Base-by-base conservation (phyloP, 2,329 filamentous ascomycete species). In the Claviceps africana region DNA sequence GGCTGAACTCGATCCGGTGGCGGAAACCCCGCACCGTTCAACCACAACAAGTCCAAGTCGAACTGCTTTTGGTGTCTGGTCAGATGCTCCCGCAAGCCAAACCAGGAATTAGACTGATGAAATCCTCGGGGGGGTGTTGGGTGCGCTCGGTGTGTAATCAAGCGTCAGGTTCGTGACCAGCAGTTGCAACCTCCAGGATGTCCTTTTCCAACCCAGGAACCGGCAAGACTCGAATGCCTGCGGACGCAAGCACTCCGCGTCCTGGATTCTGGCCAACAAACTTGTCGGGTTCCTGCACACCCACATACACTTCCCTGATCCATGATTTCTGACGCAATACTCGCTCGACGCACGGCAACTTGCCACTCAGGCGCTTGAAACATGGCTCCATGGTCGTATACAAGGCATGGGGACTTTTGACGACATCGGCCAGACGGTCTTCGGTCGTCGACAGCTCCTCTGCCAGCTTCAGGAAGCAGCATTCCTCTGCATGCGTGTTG, bases 401-500 rank as follows among this genome's bases (percentile, higher is more conserved):
- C 13, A 98, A 76, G 10, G 63, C 68, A 53, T 71, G 67, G 15
- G 64, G 61, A 35, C 56, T 57, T 4, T 57, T 57, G 35, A 69
- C 64, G 19, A 58, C 54, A n/a, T 57, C 53, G 1, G 78, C 69
- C 4, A 88, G 73, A 0, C 68, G 64, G 50, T 79, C 77, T 57
- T 85, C 82, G 0, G 73, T 54, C 0, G 75, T 69, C 2, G 63
- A 62, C 52, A 78, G 64, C 56, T 71, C 60, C 47, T 70, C 61
- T 1, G 79, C 72, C 15, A 83, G 76, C 66, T 98, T 97, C 48
- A 83, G 69, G 53, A 98, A 77, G 63, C 88, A 95, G 67, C 85
- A 91, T 70, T 98, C 89, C 65, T 98, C 93, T 3, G 93, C 93
- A 64, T 98, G 93, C 0, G 93, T 97, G 70, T 98, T 98, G 43